These are phyloP conservation scores for Boehmeria nivea DNA, from an alignment of 306 rosid species.

Conservation along the genomic window DNA sequence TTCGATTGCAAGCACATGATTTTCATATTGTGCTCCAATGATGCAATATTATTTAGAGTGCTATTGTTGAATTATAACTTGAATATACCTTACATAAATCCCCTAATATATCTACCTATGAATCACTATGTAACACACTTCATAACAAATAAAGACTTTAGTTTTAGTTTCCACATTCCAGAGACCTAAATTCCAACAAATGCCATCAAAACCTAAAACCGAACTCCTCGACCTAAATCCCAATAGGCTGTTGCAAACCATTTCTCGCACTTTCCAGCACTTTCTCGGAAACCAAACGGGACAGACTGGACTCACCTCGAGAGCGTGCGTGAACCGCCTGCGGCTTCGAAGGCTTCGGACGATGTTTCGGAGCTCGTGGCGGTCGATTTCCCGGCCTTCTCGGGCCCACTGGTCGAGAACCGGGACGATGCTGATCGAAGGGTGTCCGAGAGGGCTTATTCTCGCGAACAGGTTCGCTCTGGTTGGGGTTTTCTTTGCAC, in stretches of 20 bases:
- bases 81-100: too few relatives aligned
- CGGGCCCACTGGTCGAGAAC: conserved; percentile 53
- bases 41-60: too few relatives aligned
- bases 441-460: conserved; percentile 59
- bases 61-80: too few relatives aligned
- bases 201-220: neutral
- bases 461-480: conserved; percentile 39
- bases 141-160: too few relatives aligned
- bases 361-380: conserved; percentile 26
- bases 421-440: conserved; percentile 45
- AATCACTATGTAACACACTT: too few relatives aligned
- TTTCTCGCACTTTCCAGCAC: neutral
- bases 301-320: conserved; percentile 35
- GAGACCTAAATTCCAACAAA: neutral
- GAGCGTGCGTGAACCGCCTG: conserved; percentile 55
- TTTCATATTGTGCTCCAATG: too few relatives aligned
- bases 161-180: too few relatives aligned
- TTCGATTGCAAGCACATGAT: too few relatives aligned
- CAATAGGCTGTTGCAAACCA: too few relatives aligned
- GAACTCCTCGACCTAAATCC: neutral
- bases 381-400: conserved; percentile 32
- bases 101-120: too few relatives aligned
- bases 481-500: neutral
- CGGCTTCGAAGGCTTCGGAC: conserved; percentile 39
- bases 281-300: conserved; percentile 8